Percentiles rank a stretch among this genome's conserved stretches.
These are phyloP conservation scores for Puccinia polysora DNA, from an alignment of 1,284 basidiomycete species.

Conservation along the genomic window DNA sequence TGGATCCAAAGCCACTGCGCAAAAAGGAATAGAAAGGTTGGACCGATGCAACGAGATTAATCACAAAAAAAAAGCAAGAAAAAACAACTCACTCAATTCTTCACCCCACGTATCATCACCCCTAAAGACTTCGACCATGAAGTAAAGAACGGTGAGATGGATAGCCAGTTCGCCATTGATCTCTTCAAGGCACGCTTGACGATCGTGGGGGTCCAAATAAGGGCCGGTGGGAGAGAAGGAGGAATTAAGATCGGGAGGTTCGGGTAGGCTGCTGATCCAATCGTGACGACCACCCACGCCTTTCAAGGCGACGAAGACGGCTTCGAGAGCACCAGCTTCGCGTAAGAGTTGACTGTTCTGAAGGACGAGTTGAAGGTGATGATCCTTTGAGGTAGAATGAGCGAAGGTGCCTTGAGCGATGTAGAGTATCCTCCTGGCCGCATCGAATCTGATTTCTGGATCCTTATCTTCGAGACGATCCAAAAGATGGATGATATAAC, in stretches of 20 bases:
- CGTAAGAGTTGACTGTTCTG: slow-evolving; percentile 73
- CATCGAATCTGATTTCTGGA: slow-evolving; percentile 74
- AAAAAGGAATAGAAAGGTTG: not conserved
- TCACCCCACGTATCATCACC: slow-evolving; percentile 87
- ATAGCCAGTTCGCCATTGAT: slow-evolving; percentile 84
- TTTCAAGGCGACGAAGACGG: slow-evolving; percentile 36
- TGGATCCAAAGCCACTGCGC: slow-evolving; percentile 78
- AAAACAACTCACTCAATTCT: slow-evolving; percentile 61
- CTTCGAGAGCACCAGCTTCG: slow-evolving; percentile 34
- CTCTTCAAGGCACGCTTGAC: slow-evolving; percentile 74
- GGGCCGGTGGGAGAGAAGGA: not conserved
- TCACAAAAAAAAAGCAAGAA: not conserved
- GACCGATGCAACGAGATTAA: slow-evolving; percentile 44
- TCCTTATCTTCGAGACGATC: slow-evolving; percentile 80
- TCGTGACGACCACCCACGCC: slow-evolving; percentile 38
- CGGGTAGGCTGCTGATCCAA: slow-evolving; percentile 42
- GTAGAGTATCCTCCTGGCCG: slow-evolving; percentile 80
- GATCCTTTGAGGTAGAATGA: slow-evolving; percentile 81
- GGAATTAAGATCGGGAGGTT: slow-evolving; percentile 17
- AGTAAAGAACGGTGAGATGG: slow-evolving; percentile 86
- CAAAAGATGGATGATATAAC: slow-evolving; percentile 70
- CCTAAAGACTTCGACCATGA: slow-evolving; percentile 84
- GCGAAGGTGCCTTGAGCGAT: slow-evolving; percentile 87
- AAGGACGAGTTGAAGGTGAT: slow-evolving; percentile 92
- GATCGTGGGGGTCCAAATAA: slow-evolving; percentile 56